Conservation (phyloP, 257 asterid genomes). For the Euphrasia confusa region DNA sequence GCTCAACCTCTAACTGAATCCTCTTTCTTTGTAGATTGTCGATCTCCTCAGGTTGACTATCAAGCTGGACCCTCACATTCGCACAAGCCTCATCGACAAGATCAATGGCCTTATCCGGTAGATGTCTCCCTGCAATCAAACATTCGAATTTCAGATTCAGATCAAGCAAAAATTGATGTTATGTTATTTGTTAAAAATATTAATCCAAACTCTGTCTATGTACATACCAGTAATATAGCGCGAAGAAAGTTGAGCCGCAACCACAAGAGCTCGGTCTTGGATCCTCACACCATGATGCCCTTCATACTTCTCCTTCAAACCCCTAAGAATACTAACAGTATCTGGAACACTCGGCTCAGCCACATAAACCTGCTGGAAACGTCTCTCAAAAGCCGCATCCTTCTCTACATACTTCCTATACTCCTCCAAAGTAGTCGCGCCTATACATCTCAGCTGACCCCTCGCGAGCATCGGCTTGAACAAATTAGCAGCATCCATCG, state of each 20-base stretch:
- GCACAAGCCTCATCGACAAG: constrained; percentile 76
- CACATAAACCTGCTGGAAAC: too few relatives aligned
- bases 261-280: constrained; percentile 65
- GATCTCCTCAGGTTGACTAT: constrained; percentile 70
- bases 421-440: too few relatives aligned
- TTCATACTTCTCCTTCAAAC: constrained; percentile 69
- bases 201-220: too few relatives aligned
- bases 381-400: too few relatives aligned
- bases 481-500: too few relatives aligned
- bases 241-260: constrained; percentile 58
- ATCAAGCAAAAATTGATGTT: background rate
- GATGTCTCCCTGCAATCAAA: constrained; percentile 48
- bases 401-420: too few relatives aligned
- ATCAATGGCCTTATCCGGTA: constrained; percentile 74
- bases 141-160: constrained; percentile 7
- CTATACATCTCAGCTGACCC: too few relatives aligned
- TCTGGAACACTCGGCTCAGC: constrained; percentile 32
- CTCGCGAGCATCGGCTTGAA: too few relatives aligned
- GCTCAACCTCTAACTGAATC: constrained; percentile 67
- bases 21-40: constrained; percentile 73
- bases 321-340: constrained; percentile 60
- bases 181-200: too few relatives aligned
- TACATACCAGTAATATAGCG: constrained; percentile 57
- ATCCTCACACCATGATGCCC: constrained; percentile 78
- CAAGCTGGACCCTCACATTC: constrained; percentile 76